A percentile compares a stretch with the other conserved stretches of the same genome.
Conservation (phyloP, 306 rosid species). For the Acmispon strigosus region DNA sequence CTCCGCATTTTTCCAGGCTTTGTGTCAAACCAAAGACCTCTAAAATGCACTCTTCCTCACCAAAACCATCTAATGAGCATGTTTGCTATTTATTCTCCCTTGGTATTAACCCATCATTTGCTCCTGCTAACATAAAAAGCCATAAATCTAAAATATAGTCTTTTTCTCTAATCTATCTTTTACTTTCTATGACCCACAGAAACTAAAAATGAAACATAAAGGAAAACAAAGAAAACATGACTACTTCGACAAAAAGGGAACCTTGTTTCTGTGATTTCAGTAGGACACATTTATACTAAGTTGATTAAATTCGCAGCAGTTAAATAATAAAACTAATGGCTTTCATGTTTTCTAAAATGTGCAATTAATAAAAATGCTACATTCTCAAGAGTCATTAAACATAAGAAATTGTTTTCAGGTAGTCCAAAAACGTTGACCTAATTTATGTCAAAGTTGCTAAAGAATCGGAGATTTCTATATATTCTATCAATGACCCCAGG, state of each 20-base stretch:
- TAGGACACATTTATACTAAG: background rate
- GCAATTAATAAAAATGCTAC: background rate
- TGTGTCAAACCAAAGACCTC: background rate
- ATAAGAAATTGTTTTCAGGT: background rate
- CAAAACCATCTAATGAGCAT: too few relatives aligned
- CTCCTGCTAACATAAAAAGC: background rate
- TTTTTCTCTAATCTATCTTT: background rate
- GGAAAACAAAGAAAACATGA: background rate
- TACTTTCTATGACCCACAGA: background rate
- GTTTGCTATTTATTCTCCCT: background rate
- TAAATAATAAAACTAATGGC: background rate
- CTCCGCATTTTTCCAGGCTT: background rate
- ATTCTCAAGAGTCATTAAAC: background rate
- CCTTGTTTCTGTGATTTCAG: background rate
- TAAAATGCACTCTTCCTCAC: background rate
- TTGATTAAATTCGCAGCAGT: background rate
- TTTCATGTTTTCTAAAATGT: background rate
- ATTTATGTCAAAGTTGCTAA: background rate
- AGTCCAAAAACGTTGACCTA: background rate
- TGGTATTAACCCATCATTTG: background rate
- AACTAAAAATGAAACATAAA: background rate
- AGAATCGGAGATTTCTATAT: too few relatives aligned
- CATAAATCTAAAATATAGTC: background rate
- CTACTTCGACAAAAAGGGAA: background rate
- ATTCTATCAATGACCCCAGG: too few relatives aligned